These are phyloP conservation scores for Stygiomarasmius scandens DNA, from an alignment of 1,284 basidiomycete species.

Conservation along the genomic window DNA sequence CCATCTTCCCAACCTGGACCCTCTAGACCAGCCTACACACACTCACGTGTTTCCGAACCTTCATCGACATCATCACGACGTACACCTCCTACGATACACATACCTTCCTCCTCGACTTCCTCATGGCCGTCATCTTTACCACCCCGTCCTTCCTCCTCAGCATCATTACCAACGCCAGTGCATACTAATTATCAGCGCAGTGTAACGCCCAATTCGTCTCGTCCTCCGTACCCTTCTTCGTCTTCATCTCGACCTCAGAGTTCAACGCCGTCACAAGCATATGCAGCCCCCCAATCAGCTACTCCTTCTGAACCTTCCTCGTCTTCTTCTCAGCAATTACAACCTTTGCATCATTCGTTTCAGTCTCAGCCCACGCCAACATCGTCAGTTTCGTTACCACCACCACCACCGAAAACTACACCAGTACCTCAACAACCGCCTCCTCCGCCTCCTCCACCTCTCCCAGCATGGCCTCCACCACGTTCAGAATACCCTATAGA, in stretches of 20 bases:
- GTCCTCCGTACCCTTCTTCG: no score
- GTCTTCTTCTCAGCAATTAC: constrained; percentile 19
- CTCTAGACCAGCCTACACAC: no score
- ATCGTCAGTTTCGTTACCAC: no score
- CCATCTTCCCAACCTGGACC: not conserved
- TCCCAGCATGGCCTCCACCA: constrained; percentile 49
- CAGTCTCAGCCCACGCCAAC: constrained; percentile 21
- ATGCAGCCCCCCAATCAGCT: constrained; percentile 15
- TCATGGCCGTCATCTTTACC: constrained; percentile 14
- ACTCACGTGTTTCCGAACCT: no score
- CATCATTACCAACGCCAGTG: constrained; percentile 3
- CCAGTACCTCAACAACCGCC: constrained; percentile 10
- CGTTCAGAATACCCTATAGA: constrained; percentile 47
- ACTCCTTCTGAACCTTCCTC: constrained; percentile 15
- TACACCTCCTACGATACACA: constrained; percentile 15
- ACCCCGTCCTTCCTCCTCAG: constrained; percentile 18
- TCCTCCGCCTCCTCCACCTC: constrained; percentile 22
- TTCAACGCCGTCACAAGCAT: not conserved
- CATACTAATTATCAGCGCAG: not conserved
- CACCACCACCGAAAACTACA: constrained; percentile 28
- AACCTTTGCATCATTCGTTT: constrained; percentile 10
- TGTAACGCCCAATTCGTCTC: not conserved
- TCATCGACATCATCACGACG: constrained; percentile 12
- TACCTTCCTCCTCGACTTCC: constrained; percentile 20
- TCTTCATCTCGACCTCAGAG: no score